phyloP scores from a whole-genome alignment of 2,329 filamentous ascomycete genomes.

The Capronia epimyces region DNA sequence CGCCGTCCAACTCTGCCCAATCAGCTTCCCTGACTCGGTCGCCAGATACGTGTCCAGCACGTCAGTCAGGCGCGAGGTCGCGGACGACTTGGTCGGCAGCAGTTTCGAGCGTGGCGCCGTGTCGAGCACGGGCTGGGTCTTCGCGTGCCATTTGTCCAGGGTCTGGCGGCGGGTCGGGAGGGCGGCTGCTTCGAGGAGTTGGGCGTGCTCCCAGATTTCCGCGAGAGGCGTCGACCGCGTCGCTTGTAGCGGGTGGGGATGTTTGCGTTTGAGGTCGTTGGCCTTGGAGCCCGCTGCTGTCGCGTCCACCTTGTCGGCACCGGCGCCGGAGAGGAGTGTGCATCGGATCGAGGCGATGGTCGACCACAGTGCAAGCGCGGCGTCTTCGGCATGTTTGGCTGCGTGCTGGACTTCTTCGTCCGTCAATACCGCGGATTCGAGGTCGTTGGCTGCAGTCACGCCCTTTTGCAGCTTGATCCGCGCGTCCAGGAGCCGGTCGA shows the following conservation, averaged over 20 bases:
- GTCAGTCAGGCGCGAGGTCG: constrained; percentile 45
- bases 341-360: constrained; percentile 50
- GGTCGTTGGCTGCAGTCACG: constrained; percentile 72
- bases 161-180: constrained; percentile 61
- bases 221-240: constrained; percentile 51
- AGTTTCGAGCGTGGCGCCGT: constrained; percentile 57
- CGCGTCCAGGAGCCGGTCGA: constrained; percentile 81
- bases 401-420: constrained; percentile 40
- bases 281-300: constrained; percentile 33
- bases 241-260: constrained; percentile 45
- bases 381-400: constrained; percentile 74
- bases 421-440: constrained; percentile 42
- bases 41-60: constrained; percentile 43
- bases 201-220: constrained; percentile 68
- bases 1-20: not conserved
- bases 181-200: constrained; percentile 57
- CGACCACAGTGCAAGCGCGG: constrained; percentile 78
- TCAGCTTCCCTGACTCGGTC: constrained; percentile 35
- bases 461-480: constrained; percentile 92
- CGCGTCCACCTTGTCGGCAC: not conserved
- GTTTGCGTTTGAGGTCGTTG: constrained; percentile 38
- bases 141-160: constrained; percentile 85
- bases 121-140: constrained; percentile 56
- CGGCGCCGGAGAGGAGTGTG: constrained; percentile 14
- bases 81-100: constrained; percentile 53